phyloP scores from a whole-genome alignment of 352 stramenopile genomes.

The Globisporangium orthogonon region DNA sequence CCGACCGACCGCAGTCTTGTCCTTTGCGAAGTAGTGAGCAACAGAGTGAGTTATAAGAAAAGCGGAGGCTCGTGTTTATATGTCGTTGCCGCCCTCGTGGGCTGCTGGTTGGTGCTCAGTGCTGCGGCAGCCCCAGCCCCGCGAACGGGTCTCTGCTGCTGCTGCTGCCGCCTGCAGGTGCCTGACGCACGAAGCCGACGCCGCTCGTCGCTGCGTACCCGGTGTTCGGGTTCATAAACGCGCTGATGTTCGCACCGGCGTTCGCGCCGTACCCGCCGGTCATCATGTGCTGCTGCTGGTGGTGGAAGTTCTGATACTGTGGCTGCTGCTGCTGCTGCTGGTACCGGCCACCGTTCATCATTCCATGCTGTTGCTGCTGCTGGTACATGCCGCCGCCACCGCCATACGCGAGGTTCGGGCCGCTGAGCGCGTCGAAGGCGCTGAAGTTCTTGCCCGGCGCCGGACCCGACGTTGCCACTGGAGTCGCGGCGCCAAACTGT shows the following conservation, averaged over 20 bases:
- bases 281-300: constrained; percentile 25
- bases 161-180: constrained; percentile 17
- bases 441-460: constrained; percentile 39
- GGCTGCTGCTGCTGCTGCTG: constrained; percentile 20
- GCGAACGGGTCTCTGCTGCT: constrained; percentile 55
- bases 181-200: constrained; percentile 3
- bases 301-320: too few species aligned
- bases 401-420: constrained; percentile 21
- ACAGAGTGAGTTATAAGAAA: not conserved
- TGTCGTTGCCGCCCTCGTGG: too few species aligned
- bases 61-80: too few species aligned
- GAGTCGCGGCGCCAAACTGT: constrained; percentile 10
- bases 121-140: constrained; percentile 53
- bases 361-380: constrained; percentile 9
- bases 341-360: constrained; percentile 4
- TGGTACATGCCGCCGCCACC: constrained; percentile 13
- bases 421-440: constrained; percentile 47
- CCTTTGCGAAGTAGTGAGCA: too few species aligned
- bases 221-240: constrained; percentile 30
- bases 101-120: constrained; percentile 12
- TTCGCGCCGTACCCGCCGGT: constrained; percentile 12
- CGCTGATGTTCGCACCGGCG: constrained; percentile 34
- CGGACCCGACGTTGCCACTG: too few species aligned
- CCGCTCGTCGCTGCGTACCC: constrained; percentile 7
- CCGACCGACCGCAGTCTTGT: too few species aligned